These are phyloP conservation scores for Cordyceps javanica DNA, from an alignment of 2,329 filamentous ascomycete species.

Conservation along the genomic window DNA sequence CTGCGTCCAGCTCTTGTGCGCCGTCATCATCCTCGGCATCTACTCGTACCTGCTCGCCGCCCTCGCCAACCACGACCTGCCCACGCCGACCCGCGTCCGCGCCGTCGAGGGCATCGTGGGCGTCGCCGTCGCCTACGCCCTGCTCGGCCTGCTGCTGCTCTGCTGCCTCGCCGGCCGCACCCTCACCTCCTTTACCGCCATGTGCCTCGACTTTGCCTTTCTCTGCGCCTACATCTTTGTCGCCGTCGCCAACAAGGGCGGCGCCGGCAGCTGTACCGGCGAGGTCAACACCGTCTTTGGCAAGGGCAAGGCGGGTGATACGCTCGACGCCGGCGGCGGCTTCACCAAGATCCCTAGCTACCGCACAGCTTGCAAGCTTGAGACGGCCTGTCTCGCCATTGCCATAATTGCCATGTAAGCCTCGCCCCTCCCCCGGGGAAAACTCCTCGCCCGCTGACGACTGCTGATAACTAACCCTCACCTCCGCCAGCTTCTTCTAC, in stretches of 20 bases:
- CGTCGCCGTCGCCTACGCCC: constrained; percentile 65
- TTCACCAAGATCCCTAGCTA: constrained; percentile 44
- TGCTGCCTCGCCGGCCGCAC: constrained; percentile 72
- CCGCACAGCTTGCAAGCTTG: constrained; percentile 59
- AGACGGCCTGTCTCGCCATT: constrained; percentile 72
- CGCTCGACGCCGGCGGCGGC: constrained; percentile 39
- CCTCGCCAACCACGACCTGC: constrained; percentile 56
- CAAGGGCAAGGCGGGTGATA: constrained; percentile 47
- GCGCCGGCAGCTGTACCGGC: constrained; percentile 57
- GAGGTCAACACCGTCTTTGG: constrained; percentile 64
- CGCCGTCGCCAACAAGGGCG: constrained; percentile 65
- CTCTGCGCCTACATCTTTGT: constrained; percentile 74
- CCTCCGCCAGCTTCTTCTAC: constrained; percentile 60
- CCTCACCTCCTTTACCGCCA: constrained; percentile 65
- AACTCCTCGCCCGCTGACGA: background rate
- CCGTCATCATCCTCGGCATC: constrained; percentile 68
- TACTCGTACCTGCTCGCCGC: constrained; percentile 81
- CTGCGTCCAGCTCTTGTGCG: constrained; percentile 64
- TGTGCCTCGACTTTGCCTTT: constrained; percentile 73
- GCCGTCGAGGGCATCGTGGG: constrained; percentile 77
- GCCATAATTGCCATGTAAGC: constrained; percentile 69
- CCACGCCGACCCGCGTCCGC: constrained; percentile 59
- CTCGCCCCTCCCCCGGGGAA: background rate
- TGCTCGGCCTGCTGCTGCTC: constrained; percentile 66
- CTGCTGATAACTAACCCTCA: background rate